Percentiles rank a stretch among this genome's conserved stretches.
phyloP scores from a whole-genome alignment of 768 basidiomycete species.

The Podaxis mareebaensis region DNA sequence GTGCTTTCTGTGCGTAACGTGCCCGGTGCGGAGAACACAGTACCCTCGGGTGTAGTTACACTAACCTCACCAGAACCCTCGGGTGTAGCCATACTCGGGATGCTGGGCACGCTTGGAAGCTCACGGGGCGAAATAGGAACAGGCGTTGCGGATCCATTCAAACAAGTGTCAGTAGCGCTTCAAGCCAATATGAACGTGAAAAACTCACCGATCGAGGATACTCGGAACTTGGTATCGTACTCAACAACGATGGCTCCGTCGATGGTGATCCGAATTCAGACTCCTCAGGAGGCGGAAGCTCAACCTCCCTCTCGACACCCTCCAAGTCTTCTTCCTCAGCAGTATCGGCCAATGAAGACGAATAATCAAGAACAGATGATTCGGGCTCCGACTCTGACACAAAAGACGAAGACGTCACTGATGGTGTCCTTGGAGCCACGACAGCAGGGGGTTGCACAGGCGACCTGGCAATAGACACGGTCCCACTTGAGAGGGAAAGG shows the following conservation, averaged over 20 bases:
- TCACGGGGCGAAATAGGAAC: constrained; percentile 20
- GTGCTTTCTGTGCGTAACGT: constrained; percentile 38
- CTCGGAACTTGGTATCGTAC: constrained; percentile 34
- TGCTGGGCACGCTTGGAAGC: constrained; percentile 20
- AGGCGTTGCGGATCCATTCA: constrained; percentile 21
- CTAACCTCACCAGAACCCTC: constrained; percentile 38
- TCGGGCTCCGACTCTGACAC: constrained; percentile 42
- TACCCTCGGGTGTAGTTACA: constrained; percentile 40
- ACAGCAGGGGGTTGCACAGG: background rate
- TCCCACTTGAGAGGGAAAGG: constrained; percentile 26
- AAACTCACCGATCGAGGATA: constrained; percentile 36
- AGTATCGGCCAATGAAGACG: constrained; percentile 35
- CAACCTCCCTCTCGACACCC: constrained; percentile 14
- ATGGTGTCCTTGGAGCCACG: constrained; percentile 32
- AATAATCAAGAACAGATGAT: constrained; percentile 24
- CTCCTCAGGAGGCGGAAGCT: constrained; percentile 18
- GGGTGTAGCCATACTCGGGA: constrained; percentile 25
- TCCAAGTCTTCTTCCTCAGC: constrained; percentile 20
- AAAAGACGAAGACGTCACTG: constrained; percentile 35
- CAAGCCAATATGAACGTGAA: background rate
- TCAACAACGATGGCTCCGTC: constrained; percentile 60
- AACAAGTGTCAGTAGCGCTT: constrained; percentile 11
- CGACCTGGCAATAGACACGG: constrained; percentile 15
- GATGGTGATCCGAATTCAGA: constrained; percentile 31
- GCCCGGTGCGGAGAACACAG: constrained; percentile 17